Base-by-base conservation (phyloP, 2,329 filamentous ascomycete species). In the Aureobasidium lini region DNA sequence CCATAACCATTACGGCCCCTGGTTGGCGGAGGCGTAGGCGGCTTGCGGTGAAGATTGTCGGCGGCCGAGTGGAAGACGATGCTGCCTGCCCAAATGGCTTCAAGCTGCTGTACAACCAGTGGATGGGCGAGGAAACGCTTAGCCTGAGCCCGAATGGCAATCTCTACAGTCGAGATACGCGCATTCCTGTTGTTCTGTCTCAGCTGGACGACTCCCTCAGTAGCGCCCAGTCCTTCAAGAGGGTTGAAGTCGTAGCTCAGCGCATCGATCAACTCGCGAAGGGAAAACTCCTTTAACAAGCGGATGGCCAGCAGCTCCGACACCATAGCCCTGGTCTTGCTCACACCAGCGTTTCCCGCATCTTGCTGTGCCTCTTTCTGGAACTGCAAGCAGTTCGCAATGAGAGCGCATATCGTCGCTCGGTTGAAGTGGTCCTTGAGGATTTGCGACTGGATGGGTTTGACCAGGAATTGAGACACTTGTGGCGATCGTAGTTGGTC, bases 221-320 rank as follows among this genome's bases (percentile, higher is more conserved):
- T 66, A 64, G 72, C 57, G 67, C 74, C 59, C 40, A 94, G 79
- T 8, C 92, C 93, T 71, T 96, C 91, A 0, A 96, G 80, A 0
- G 93, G 93, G 70, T 94, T 90, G 71, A 96, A 96, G 71, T 96
- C 93, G 73, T 96, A 96, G 29, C 90, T 95, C 42, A 97, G 79
- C 3, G 90, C 91, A 76, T 97, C 93, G 65, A 96, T 95, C 65
- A 97, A 80, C 73, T 96, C 92, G 61, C 91, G 80, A 0, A 90
- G 95, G 18, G 83, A 86, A 74, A 92, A 96, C 70, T 97, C 93
- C 75, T 90, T 93, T 64, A 97, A 77, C 63, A 96, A 72, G 71
- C 95, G 90, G 72, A 96, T 89, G 13, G 92, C 90, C 48, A 97
- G 78, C 61, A 97, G 80, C 76, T 97, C 92, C 75, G 91, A 95